Evolutionary conservation across 768 basidiomycete genomes (phyloP).

Genomic region (Amanita rimosa): DNA sequence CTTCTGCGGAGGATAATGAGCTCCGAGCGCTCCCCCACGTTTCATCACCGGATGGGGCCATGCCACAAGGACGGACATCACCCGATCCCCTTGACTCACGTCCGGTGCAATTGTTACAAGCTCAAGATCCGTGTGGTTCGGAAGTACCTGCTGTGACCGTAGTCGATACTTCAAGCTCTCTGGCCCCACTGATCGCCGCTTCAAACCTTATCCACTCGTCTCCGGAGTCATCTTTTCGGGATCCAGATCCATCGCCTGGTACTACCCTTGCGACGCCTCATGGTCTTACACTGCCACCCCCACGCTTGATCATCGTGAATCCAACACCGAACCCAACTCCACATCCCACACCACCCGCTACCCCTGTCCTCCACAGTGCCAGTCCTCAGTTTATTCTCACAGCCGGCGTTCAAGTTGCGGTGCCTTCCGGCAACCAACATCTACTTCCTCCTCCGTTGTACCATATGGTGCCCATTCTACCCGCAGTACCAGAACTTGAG

Average conservation of each 20-base stretch:
- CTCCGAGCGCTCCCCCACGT: background rate
- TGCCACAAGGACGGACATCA: background rate
- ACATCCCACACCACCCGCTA: constrained; percentile 70
- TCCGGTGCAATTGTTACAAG: background rate
- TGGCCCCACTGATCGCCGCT: constrained; percentile 5
- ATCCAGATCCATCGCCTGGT: constrained; percentile 7
- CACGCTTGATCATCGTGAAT: constrained; percentile 57
- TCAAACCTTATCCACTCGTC: constrained; percentile 2
- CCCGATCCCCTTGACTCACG: background rate
- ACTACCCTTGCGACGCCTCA: constrained; percentile 9
- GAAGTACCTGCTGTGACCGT: constrained; percentile 6
- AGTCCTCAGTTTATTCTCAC: background rate
- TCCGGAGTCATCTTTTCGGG: constrained; percentile 1
- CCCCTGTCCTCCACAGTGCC: constrained; percentile 30
- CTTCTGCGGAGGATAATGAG: constrained; percentile 2
- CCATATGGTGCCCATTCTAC: background rate
- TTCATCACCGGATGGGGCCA: background rate
- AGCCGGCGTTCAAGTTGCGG: background rate
- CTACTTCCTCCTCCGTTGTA: constrained; percentile 4
- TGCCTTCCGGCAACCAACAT: constrained; percentile 5
- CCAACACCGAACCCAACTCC: constrained; percentile 71
- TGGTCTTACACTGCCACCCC: constrained; percentile 19
- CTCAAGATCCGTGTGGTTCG: constrained; percentile 7
- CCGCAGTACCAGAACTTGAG: background rate
- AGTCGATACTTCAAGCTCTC: constrained; percentile 4